A percentile compares a stretch with the other conserved stretches of the same genome.
These are phyloP conservation scores for Talaromyces stipitatus DNA, from an alignment of 495 filamentous ascomycete species.

Conservation along the genomic window DNA sequence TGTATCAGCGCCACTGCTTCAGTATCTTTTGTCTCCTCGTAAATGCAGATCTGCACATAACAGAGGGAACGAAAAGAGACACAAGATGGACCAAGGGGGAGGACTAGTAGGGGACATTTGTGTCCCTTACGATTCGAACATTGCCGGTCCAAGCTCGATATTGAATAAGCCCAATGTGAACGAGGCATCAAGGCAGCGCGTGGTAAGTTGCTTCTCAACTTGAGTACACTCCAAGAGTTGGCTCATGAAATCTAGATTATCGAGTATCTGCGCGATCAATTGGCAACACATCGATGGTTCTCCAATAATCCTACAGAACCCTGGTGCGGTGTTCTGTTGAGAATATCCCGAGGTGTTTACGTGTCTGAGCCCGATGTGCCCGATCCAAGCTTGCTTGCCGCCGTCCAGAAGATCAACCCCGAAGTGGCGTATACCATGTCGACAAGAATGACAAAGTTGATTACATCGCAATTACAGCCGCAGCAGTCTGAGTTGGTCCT, in stretches of 20 bases:
- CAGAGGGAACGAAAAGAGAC: no score
- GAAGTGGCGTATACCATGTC: slow-evolving; percentile 29
- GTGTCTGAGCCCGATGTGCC: not conserved
- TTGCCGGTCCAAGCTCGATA: no score
- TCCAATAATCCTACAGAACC: not conserved
- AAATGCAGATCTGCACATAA: no score
- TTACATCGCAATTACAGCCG: slow-evolving; percentile 21
- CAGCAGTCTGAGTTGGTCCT: slow-evolving; percentile 23
- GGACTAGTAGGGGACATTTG: no score
- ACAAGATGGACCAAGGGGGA: no score
- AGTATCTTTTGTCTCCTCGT: no score
- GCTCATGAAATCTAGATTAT: not conserved
- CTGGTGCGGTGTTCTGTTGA: slow-evolving; percentile 1
- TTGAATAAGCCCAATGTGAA: not conserved
- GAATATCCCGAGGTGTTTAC: not conserved
- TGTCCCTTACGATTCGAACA: no score
- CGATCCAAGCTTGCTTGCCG: slow-evolving; percentile 9
- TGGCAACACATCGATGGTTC: slow-evolving; percentile 20
- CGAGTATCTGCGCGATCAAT: not conserved
- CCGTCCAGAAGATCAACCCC: slow-evolving; percentile 15
- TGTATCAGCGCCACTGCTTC: no score
- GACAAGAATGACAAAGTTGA: slow-evolving; percentile 20
- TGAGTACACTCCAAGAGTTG: not conserved
- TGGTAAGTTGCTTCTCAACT: no score
- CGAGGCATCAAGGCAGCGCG: not conserved